Evolutionary conservation across 2,329 filamentous ascomycete genomes (phyloP), one percentile per base, ranked within the genome.

Genomic region (Cladosporium colombiae): DNA sequence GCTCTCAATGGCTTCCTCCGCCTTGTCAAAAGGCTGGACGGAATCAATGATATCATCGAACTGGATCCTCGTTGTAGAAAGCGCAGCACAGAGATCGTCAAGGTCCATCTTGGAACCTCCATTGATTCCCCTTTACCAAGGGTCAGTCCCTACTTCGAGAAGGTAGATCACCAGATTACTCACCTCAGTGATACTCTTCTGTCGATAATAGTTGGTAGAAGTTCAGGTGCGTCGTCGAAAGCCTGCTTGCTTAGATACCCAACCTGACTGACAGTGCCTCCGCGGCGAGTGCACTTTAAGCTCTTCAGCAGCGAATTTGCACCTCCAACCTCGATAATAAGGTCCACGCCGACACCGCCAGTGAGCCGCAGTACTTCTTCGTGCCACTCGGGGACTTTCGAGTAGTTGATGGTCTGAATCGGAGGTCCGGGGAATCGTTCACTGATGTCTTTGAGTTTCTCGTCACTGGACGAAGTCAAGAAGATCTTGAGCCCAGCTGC

Each of bases 321-420:
- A 16, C 81, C 80, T 8, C 81, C 80, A 16, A 79, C 76, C 69
- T 84, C 81, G 49, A 84, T 75, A 35, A 82, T 79, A 49, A 82
- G 78, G 67, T 83, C 81, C 3, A 76, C 77, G 58, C 78, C 78
- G 1, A 70, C 64, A 50, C 71, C 73, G 3, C 71, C 64, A 0
- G 81, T 82, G 2, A 81, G 74, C 8, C 78, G 77, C 46, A 83
- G 80, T 13, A 86, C 86, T 18, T 80, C 80, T 5, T 78, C 75
- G 8, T 86, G 86, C 88, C 88, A 90, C 64, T 84, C 81, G 0
- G 82, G 76, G 5, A 80, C 80, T 0, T 73, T 79, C 65, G 81
- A 84, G 73, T 89, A 89, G 74, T 89, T 88, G 72, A 89, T 79
- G 1, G 84, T 77, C 44, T 85, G 79, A 4, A 68, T 49, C 33